phyloP scores from a whole-genome alignment of 805 yeast genomes.

The Saturnispora sanitii region DNA sequence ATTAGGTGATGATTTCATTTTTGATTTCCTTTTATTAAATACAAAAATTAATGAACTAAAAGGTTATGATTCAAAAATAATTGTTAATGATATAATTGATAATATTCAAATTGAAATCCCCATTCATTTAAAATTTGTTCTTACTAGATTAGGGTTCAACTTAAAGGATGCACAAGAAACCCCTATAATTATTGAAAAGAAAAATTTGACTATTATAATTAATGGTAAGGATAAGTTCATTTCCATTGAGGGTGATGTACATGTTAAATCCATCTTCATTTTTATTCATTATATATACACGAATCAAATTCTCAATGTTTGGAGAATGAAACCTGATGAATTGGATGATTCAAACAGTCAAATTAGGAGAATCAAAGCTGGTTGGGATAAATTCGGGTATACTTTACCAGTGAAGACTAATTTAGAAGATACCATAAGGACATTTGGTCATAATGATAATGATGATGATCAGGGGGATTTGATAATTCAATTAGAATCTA shows the following conservation, averaged over 20 bases:
- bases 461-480: constrained; percentile 29
- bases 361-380: constrained; percentile 6
- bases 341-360: neutral
- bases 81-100: constrained; percentile 1
- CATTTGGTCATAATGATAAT: no score
- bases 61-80: constrained; percentile 11
- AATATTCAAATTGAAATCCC: constrained; percentile 6
- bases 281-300: constrained; percentile 43
- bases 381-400: constrained; percentile 11
- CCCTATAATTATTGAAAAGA: constrained; percentile 9
- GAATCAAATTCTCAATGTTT: constrained; percentile 33
- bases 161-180: neutral
- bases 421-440: neutral
- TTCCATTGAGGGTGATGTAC: constrained; percentile 19
- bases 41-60: constrained; percentile 2
- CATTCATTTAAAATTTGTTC: constrained; percentile 11
- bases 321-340: constrained; percentile 28
- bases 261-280: constrained; percentile 27
- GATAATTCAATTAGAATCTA: constrained; percentile 37
- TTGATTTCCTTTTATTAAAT: constrained; percentile 3
- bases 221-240: neutral
- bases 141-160: constrained; percentile 7
- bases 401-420: constrained; percentile 4
- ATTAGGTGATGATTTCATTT: constrained; percentile 2
- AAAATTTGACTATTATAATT: constrained; percentile 11